Percentiles rank a stretch among this genome's conserved stretches.
Conservation (phyloP, 192 early-diverging fungal genomes). For the Backusella tuberculispora region DNA sequence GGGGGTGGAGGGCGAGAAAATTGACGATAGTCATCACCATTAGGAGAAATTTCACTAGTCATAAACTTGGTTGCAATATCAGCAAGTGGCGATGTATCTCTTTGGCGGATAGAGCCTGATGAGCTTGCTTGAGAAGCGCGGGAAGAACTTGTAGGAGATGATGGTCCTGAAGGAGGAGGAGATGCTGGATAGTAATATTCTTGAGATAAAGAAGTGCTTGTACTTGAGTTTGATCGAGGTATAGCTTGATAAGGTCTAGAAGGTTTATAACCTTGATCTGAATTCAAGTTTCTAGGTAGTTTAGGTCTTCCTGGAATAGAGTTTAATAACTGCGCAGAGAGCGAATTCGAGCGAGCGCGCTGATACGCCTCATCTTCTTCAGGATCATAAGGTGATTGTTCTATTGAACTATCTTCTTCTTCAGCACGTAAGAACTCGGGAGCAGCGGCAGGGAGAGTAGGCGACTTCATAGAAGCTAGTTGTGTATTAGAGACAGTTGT, state of each 20-base stretch:
- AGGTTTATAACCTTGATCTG: slow-evolving; percentile 17
- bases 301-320: slow-evolving; percentile 13
- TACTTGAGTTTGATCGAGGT: slow-evolving; percentile 23
- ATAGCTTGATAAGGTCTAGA: slow-evolving; percentile 12
- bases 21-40: slow-evolving; percentile 35
- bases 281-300: not conserved
- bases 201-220: slow-evolving; percentile 6
- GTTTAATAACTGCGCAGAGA: not conserved
- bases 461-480: slow-evolving; percentile 34
- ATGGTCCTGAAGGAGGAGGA: slow-evolving; percentile 60
- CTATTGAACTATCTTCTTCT: slow-evolving; percentile 27
- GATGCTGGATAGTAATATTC: slow-evolving; percentile 50
- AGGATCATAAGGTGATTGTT: slow-evolving; percentile 10
- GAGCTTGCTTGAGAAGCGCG: slow-evolving; percentile 40
- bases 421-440: slow-evolving; percentile 27
- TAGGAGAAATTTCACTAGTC: slow-evolving; percentile 41
- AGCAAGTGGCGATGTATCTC: slow-evolving; percentile 51
- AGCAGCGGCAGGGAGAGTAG: slow-evolving; percentile 21
- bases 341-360: slow-evolving; percentile 32
- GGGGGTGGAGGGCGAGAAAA: slow-evolving; percentile 25
- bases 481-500: slow-evolving; percentile 49
- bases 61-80: slow-evolving; percentile 60
- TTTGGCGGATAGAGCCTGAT: slow-evolving; percentile 43
- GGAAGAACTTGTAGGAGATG: slow-evolving; percentile 54
- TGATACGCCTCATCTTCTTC: slow-evolving; percentile 38